Conservation (phyloP, 345 rosid species). For the Ricinus communis region DNA sequence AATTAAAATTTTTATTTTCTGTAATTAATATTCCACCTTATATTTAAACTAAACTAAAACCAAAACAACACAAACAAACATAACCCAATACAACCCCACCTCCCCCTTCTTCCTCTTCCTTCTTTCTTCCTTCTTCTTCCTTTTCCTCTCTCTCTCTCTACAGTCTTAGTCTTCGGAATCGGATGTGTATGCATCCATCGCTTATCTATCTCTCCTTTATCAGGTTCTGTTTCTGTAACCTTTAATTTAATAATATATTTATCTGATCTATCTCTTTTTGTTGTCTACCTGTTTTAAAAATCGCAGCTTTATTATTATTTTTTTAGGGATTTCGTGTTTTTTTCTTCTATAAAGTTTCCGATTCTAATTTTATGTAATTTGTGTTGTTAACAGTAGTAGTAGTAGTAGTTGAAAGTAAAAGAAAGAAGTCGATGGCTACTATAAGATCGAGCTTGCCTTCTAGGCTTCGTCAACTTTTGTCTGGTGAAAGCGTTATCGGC, state of each 20-base stretch:
- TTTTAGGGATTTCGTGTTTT: conserved; percentile 12
- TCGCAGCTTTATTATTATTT: neutral
- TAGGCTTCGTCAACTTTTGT: conserved; percentile 80
- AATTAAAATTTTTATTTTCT: too few relatives aligned
- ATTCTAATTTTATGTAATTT: conserved; percentile 11
- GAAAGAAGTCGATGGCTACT: conserved; percentile 57
- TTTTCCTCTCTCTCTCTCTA: conserved; percentile 9
- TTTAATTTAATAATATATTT: neutral
- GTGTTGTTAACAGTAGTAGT: neutral
- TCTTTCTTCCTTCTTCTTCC: conserved; percentile 22
- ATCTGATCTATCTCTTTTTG: conserved; percentile 29
- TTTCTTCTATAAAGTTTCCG: neutral
- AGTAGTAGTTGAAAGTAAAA: conserved; percentile 31
- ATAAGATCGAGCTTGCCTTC: conserved; percentile 88
- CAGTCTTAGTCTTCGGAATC: conserved; percentile 33
- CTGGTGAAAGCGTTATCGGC: conserved; percentile 74
- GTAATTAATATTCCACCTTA: too few relatives aligned
- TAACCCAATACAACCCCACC: conserved; percentile 10
- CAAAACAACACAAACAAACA: neutral
- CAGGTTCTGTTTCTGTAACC: conserved; percentile 24
- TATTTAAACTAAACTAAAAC: neutral
- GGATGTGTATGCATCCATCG: conserved; percentile 42
- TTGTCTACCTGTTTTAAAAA: neutral
- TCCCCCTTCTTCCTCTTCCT: neutral
- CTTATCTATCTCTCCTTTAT: conserved; percentile 20